phyloP scores from a whole-genome alignment of 208 protist genomes.

The Blechomonas ayalai region DNA sequence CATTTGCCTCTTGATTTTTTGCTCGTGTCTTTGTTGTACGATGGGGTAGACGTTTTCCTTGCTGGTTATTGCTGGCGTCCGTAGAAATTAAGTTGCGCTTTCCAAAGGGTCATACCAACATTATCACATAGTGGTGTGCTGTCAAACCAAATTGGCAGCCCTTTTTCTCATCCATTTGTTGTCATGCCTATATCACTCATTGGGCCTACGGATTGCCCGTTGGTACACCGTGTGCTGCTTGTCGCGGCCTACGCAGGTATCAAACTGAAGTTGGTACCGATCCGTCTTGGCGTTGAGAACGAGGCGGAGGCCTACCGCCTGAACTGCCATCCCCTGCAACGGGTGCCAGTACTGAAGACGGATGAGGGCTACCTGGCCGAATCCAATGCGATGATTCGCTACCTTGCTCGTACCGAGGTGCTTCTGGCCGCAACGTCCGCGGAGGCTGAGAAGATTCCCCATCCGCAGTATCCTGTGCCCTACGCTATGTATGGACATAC shows the following conservation, averaged over 20 bases:
- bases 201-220: conserved; percentile 34
- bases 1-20: too few species aligned
- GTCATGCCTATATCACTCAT: conserved; percentile 57
- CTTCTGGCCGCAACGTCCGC: conserved; percentile 15
- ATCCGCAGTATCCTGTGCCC: conserved; percentile 44
- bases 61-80: too few species aligned
- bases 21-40: too few species aligned
- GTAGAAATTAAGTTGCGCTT: too few species aligned
- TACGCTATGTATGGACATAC: conserved; percentile 71
- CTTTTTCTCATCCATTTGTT: conserved; percentile 5
- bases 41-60: too few species aligned
- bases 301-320: conserved; percentile 43
- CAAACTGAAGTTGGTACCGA: conserved; percentile 42
- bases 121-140: too few species aligned
- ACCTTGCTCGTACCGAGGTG: conserved; percentile 52
- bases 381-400: conserved; percentile 65
- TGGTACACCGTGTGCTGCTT: conserved; percentile 53
- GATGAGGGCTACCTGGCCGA: conserved; percentile 79
- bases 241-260: conserved; percentile 64
- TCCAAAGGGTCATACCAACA: too few species aligned
- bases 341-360: conserved; percentile 58
- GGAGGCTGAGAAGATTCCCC: conserved; percentile 29
- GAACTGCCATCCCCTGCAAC: conserved; percentile 62
- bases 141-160: conserved; percentile 5
- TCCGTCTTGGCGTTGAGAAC: conserved; percentile 38